Conservation (phyloP, 495 filamentous ascomycete species). For the Opeltia flavorubescens region DNA sequence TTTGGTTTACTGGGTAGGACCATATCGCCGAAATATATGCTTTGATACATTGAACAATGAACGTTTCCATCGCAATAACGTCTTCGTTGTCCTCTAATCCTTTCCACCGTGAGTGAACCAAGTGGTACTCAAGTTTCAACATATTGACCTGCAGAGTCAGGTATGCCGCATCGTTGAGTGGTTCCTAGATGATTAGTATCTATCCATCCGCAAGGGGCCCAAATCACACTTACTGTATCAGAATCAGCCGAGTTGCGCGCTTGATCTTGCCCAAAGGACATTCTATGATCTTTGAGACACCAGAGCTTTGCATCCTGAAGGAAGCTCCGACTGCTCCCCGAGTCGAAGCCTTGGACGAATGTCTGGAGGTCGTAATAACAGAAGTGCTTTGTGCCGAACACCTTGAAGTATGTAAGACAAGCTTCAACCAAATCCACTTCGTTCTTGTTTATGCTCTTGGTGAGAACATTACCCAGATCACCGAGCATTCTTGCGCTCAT, state of each 20-base stretch:
- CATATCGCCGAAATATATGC: constrained; percentile 25
- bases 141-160: constrained; percentile 35
- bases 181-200: constrained; percentile 8
- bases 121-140: constrained; percentile 43
- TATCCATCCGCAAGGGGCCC: too few species aligned
- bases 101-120: constrained; percentile 27
- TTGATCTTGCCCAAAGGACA: too few species aligned
- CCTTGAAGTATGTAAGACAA: constrained; percentile 28
- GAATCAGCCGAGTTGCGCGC: too few species aligned
- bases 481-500: background rate
- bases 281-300: too few species aligned
- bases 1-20: constrained; percentile 8
- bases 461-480: constrained; percentile 22
- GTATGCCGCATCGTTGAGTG: constrained; percentile 15
- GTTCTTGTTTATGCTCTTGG: constrained; percentile 19
- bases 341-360: too few species aligned
- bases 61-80: constrained; percentile 25
- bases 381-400: constrained; percentile 34
- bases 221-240: too few species aligned
- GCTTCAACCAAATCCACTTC: background rate
- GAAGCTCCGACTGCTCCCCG: too few species aligned
- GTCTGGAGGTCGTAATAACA: constrained; percentile 39
- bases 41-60: constrained; percentile 32
- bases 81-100: constrained; percentile 12
- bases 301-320: too few species aligned